These are phyloP conservation scores for Wickerhamiella kazuoi DNA, from an alignment of 805 yeast species.

Conservation along the genomic window DNA sequence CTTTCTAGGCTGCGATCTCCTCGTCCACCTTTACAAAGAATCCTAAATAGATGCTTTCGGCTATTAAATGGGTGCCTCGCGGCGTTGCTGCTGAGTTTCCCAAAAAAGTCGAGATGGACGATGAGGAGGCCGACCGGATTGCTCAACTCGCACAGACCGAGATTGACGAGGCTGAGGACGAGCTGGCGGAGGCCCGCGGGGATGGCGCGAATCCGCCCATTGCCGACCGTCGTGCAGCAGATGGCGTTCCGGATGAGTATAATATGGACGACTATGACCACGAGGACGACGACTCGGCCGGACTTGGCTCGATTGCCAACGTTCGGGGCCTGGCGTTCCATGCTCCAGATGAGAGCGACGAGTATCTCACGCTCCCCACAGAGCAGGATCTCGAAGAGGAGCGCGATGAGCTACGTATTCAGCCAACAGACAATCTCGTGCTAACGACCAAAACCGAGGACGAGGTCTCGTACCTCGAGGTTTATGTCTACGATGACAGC, in stretches of 20 bases:
- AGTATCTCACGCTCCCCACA: conserved; percentile 35
- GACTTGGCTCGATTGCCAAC: conserved; percentile 26
- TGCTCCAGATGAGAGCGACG: conserved; percentile 32
- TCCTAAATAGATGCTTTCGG: conserved; percentile 49
- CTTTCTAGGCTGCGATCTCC: too few relatives aligned
- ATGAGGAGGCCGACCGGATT: conserved; percentile 84
- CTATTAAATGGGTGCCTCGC: conserved; percentile 90
- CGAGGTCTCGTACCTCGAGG: conserved; percentile 79
- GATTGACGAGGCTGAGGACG: conserved; percentile 57
- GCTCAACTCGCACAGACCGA: conserved; percentile 69
- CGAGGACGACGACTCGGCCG: conserved; percentile 34
- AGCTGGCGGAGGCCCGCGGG: conserved; percentile 34
- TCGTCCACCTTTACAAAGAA: too few relatives aligned
- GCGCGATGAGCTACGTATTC: conserved; percentile 65
- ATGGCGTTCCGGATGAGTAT: conserved; percentile 38
- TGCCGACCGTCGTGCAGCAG: conserved; percentile 19
- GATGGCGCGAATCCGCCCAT: conserved; percentile 5
- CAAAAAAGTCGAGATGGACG: conserved; percentile 69
- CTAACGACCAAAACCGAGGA: conserved; percentile 92
- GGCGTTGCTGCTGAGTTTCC: conserved; percentile 92
- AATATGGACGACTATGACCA: conserved; percentile 22
- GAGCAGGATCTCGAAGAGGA: conserved; percentile 57
- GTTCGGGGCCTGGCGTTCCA: conserved; percentile 25
- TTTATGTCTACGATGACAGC: conserved; percentile 86
- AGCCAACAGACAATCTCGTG: conserved; percentile 77